phyloP scores from a whole-genome alignment of 345 rosid genomes.

The Eucalyptus coolabah region DNA sequence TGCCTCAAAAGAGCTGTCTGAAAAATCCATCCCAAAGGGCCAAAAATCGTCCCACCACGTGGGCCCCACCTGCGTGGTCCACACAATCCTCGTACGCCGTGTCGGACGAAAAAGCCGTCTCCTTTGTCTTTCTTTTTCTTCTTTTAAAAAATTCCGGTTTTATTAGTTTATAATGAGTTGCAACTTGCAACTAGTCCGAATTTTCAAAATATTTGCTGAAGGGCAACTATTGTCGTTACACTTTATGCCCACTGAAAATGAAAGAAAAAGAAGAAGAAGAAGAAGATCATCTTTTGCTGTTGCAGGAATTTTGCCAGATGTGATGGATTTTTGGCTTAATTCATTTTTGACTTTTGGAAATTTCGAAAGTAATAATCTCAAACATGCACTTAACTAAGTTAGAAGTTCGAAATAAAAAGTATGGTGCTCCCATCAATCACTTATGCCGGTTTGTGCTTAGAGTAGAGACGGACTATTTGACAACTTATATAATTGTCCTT shows the following conservation, averaged over 20 bases:
- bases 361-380: not conserved
- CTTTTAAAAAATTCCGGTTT: not conserved
- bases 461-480: not conserved
- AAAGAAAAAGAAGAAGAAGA: not conserved
- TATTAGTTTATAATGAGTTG: not conserved
- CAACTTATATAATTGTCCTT: not conserved
- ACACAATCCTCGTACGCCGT: not conserved
- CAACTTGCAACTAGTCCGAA: no score
- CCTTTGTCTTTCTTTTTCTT: not conserved
- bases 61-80: not conserved
- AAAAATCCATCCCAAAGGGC: not conserved
- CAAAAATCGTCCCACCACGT: not conserved
- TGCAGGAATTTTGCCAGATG: not conserved
- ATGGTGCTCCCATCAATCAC: not conserved
- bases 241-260: not conserved
- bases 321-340: not conserved
- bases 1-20: not conserved
- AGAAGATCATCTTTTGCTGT: no score
- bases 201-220: not conserved
- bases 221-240: not conserved
- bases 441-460: not conserved
- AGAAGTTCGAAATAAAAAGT: not conserved
- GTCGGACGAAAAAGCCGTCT: not conserved
- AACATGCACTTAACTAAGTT: not conserved
- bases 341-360: not conserved